Percentiles rank a stretch among this genome's conserved stretches.
Evolutionary conservation across 2,329 filamentous ascomycete species (phyloP).

Genomic region (Claviceps spartinae): DNA sequence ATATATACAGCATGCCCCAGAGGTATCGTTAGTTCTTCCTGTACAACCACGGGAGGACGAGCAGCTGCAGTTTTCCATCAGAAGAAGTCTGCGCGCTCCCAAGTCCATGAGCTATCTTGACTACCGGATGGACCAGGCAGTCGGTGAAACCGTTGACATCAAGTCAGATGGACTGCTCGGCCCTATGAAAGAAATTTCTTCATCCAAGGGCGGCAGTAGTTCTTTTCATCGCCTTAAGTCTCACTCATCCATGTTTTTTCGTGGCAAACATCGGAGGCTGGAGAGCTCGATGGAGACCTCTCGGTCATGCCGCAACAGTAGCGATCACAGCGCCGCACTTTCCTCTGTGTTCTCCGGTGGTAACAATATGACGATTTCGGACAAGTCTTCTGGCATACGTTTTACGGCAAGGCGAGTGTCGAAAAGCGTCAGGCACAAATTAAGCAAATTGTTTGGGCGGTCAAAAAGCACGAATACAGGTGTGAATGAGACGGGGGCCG

Average conservation of each 20-base stretch:
- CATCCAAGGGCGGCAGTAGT: conserved; percentile 14
- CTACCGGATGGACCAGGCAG: neutral
- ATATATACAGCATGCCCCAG: conserved; percentile 6
- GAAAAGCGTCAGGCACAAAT: conserved; percentile 42
- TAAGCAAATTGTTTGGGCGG: conserved; percentile 32
- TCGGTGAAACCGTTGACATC: neutral
- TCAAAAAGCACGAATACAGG: conserved; percentile 11
- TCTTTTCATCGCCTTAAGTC: conserved; percentile 22
- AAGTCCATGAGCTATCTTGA: conserved; percentile 43
- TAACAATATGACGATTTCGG: conserved; percentile 8
- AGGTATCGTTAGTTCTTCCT: neutral
- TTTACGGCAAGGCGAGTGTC: conserved; percentile 49
- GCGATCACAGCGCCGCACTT: conserved; percentile 23
- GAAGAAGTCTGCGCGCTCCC: conserved; percentile 26
- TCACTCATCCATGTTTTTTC: conserved; percentile 32
- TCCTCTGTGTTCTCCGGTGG: conserved; percentile 17
- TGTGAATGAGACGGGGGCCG: conserved; percentile 2
- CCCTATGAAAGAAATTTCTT: conserved; percentile 21
- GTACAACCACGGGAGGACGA: conserved; percentile 17
- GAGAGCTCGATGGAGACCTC: conserved; percentile 26
- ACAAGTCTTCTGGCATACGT: conserved; percentile 24
- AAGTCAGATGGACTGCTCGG: conserved; percentile 17
- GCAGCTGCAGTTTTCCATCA: conserved; percentile 6
- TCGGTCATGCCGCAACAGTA: conserved; percentile 36
- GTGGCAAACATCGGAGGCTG: conserved; percentile 21